Conservation (phyloP, 352 stramenopile genomes). For the Achlya hypogyna region DNA sequence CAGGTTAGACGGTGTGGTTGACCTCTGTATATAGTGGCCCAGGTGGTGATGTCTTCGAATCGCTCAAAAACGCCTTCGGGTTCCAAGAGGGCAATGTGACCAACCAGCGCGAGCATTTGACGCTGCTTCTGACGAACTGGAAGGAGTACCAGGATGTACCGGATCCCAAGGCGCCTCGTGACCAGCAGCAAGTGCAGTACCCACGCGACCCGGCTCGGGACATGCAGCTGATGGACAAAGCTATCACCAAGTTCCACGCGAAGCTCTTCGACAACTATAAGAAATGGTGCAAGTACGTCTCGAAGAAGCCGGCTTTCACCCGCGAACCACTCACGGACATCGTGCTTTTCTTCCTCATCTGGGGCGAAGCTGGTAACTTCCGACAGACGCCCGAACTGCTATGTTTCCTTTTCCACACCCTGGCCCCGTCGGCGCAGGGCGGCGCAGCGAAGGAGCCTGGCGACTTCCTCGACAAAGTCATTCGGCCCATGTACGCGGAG, state of each 20-base stretch:
- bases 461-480: constrained; percentile 58
- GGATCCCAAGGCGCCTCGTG: constrained; percentile 22
- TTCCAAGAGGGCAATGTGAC: constrained; percentile 75
- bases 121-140: constrained; percentile 36
- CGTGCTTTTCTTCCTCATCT: constrained; percentile 77
- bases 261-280: constrained; percentile 78
- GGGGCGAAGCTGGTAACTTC: constrained; percentile 80
- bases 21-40: constrained; percentile 7
- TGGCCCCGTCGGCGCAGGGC: constrained; percentile 53
- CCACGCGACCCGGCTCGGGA: constrained; percentile 24
- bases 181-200: constrained; percentile 25
- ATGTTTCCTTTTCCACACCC: constrained; percentile 75
- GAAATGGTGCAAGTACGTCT: constrained; percentile 85
- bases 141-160: constrained; percentile 31
- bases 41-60: constrained; percentile 51
- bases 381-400: constrained; percentile 69
- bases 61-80: constrained; percentile 85
- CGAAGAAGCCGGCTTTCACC: constrained; percentile 66
- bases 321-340: constrained; percentile 71
- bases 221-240: constrained; percentile 70
- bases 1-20: too few relatives aligned
- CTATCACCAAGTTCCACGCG: constrained; percentile 65
- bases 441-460: constrained; percentile 52
- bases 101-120: constrained; percentile 38
- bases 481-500: constrained; percentile 74